A percentile compares a stretch with the other conserved stretches of the same genome.
Evolutionary conservation across 2,329 filamentous ascomycete genomes (phyloP).

Genomic region (Nectriaceae sp.): DNA sequence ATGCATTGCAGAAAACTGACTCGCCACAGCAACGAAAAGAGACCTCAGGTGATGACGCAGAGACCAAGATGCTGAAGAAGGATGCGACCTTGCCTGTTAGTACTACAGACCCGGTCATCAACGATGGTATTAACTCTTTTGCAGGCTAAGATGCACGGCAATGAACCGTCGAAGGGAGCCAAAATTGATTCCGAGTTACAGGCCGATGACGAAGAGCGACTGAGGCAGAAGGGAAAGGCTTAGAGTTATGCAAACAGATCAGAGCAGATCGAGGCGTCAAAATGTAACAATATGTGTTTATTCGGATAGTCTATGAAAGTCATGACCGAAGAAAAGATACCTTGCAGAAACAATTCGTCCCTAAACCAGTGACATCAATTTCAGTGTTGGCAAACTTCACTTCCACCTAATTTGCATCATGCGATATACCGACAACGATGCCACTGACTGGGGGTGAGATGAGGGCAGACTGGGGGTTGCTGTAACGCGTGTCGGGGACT

Average conservation of each 20-base stretch:
- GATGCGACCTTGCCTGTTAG: constrained; percentile 63
- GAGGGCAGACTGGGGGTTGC: too few relatives aligned
- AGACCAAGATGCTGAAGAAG: constrained; percentile 49
- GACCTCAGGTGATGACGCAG: constrained; percentile 46
- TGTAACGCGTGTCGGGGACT: too few relatives aligned
- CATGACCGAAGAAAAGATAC: too few relatives aligned
- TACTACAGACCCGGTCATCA: constrained; percentile 7
- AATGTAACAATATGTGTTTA: constrained; percentile 15
- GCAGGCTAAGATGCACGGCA: constrained; percentile 67
- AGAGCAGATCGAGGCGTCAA: background rate
- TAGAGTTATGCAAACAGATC: constrained; percentile 14
- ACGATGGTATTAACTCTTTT: background rate
- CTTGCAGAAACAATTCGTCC: too few relatives aligned
- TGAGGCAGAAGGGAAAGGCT: constrained; percentile 58
- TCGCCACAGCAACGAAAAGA: constrained; percentile 34
- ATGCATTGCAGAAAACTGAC: background rate
- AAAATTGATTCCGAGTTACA: constrained; percentile 70
- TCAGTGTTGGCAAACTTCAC: too few relatives aligned
- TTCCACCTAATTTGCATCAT: too few relatives aligned
- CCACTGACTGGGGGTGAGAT: too few relatives aligned
- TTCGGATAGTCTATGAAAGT: constrained; percentile 1
- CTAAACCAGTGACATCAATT: too few relatives aligned
- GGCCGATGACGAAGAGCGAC: constrained; percentile 66
- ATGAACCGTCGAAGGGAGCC: constrained; percentile 72
- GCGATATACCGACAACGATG: too few relatives aligned